Conservation (phyloP, 2,329 filamentous ascomycete species). For the Aspergillus jensenii region DNA sequence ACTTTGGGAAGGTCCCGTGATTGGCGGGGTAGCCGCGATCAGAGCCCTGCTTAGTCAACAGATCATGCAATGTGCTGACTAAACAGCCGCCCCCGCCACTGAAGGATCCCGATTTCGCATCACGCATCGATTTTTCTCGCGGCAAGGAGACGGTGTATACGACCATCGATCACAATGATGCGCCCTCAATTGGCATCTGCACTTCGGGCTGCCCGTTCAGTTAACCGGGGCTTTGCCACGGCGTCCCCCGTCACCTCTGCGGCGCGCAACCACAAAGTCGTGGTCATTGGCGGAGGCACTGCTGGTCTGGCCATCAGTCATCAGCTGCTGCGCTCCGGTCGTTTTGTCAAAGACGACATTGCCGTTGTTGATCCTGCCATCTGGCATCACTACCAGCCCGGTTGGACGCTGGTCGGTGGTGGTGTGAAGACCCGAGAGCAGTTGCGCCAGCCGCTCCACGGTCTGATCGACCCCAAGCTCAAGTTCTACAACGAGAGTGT, state of each 20-base stretch:
- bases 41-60: too few species aligned
- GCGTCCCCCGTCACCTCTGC: conserved; percentile 36
- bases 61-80: too few species aligned
- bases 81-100: too few species aligned
- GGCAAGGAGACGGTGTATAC: neutral
- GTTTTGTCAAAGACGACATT: conserved; percentile 60
- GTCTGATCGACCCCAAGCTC: conserved; percentile 59
- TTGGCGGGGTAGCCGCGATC: too few species aligned
- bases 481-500: conserved; percentile 60
- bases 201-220: conserved; percentile 21
- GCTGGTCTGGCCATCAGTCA: conserved; percentile 67
- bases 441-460: conserved; percentile 51
- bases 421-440: conserved; percentile 64
- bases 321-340: conserved; percentile 62
- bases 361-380: conserved; percentile 63
- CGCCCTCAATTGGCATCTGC: conserved; percentile 23
- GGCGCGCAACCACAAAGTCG: conserved; percentile 58
- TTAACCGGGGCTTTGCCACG: conserved; percentile 25
- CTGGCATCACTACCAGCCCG: conserved; percentile 68
- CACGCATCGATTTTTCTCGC: neutral
- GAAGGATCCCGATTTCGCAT: too few species aligned
- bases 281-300: conserved; percentile 66
- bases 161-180: conserved; percentile 25
- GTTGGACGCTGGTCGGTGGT: conserved; percentile 68
- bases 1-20: too few species aligned